Evolutionary conservation across 441 rosid genomes (phyloP).

Genomic region (Adansonia rubrostipa): DNA sequence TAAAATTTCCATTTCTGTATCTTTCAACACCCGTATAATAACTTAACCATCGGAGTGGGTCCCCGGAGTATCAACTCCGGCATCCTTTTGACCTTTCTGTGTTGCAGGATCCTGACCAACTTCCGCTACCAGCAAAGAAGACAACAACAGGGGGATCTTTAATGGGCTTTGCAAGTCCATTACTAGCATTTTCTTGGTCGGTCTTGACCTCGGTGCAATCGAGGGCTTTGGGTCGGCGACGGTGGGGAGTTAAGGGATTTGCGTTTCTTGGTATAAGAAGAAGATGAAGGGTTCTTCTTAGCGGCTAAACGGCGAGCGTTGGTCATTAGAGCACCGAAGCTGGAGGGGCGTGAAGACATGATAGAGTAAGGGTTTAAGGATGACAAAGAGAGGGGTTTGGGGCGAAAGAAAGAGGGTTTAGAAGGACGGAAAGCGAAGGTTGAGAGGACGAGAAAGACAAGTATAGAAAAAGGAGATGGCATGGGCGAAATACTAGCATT

Average conservation of each 20-base stretch:
- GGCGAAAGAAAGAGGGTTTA: conserved; percentile 25
- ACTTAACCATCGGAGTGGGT: no score
- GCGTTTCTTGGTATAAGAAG: conserved; percentile 60
- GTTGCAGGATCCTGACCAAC: no score
- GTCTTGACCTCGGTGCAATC: conserved; percentile 16
- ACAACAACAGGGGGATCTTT: no score
- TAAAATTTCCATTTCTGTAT: no score
- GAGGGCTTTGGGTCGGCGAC: conserved; percentile 23
- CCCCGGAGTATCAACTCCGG: no score
- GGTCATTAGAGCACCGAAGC: conserved; percentile 88
- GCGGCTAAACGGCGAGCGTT: conserved; percentile 75
- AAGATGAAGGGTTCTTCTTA: conserved; percentile 49
- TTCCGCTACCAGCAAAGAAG: no score
- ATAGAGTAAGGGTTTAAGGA: conserved; percentile 29
- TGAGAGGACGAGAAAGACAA: conserved; percentile 23
- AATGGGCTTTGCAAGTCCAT: conserved; percentile 19
- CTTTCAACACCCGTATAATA: no score
- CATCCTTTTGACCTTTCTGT: no score
- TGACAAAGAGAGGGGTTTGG: conserved; percentile 20
- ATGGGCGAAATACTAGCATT: conserved; percentile 47
- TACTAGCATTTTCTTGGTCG: conserved; percentile 16
- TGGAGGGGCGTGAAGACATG: conserved; percentile 83
- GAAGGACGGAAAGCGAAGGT: conserved; percentile 12
- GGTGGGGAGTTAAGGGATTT: conserved; percentile 43
- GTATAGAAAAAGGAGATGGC: conserved; percentile 33